These are phyloP conservation scores for Aureobasidium sp. DNA, from an alignment of 2,329 filamentous ascomycete genomes.

Conservation along the genomic window DNA sequence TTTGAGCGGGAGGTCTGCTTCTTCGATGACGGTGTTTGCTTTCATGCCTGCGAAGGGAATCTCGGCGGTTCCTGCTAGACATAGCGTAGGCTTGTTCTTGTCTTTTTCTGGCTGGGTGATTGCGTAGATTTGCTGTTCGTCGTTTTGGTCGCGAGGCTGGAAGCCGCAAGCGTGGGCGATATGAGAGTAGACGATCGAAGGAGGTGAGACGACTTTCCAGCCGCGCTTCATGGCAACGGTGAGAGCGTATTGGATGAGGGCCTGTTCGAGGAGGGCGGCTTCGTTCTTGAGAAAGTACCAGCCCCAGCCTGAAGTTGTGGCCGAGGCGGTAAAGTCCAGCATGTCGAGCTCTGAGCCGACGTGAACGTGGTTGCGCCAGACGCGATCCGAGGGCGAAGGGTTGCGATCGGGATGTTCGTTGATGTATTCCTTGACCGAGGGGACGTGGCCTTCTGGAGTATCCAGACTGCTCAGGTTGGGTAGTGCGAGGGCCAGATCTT, in stretches of 20 bases:
- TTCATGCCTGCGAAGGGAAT: constrained; percentile 90
- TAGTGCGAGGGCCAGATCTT: constrained; percentile 63
- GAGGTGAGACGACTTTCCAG: constrained; percentile 75
- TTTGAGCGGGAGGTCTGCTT: constrained; percentile 62
- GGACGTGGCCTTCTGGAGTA: constrained; percentile 62
- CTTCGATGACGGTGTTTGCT: constrained; percentile 60
- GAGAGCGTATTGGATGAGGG: constrained; percentile 78
- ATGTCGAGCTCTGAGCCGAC: constrained; percentile 80
- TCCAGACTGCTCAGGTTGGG: constrained; percentile 75
- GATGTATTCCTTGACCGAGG: constrained; percentile 64
- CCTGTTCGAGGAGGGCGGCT: constrained; percentile 88
- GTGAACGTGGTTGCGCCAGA: constrained; percentile 69
- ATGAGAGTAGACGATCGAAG: constrained; percentile 84
- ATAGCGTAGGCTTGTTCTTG: constrained; percentile 57
- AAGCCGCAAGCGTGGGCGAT: constrained; percentile 89
- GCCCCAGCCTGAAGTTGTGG: constrained; percentile 83
- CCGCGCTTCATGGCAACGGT: constrained; percentile 61
- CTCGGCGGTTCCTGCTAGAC: constrained; percentile 82
- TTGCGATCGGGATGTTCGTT: constrained; percentile 53
- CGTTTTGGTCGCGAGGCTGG: constrained; percentile 80
- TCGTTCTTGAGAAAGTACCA: constrained; percentile 97
- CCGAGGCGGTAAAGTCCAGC: constrained; percentile 79
- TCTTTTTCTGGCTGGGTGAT: constrained; percentile 57
- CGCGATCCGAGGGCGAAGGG: constrained; percentile 30
- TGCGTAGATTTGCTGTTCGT: constrained; percentile 85